Evolutionary conservation across 495 filamentous ascomycete genomes (phyloP), one percentile per base, ranked within the genome.

Genomic region (Penicillium daleae): DNA sequence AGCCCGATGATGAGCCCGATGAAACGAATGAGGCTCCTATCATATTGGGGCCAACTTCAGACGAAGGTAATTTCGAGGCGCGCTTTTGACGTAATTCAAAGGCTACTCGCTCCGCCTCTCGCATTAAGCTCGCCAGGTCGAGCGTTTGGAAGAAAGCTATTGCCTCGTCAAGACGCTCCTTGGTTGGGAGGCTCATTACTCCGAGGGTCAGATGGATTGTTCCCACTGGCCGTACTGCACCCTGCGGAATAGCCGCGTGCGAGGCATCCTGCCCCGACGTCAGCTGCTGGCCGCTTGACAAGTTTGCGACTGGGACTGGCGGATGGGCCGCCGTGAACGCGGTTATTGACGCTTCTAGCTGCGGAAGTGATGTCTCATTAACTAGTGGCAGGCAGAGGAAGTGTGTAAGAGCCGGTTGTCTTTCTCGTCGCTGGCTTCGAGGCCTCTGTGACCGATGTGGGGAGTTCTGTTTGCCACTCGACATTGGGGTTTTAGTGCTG

Each of bases 201-300:
- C 92, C 93, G 7, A 97, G 74, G 2, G 94, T 97, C 3, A 96
- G 76, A 74, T 97, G 94, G 29, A 97, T 75, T 0, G 92, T 92
- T 3, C 89, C 91, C 5, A 93, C 64, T 0, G 94, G 93, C 22
- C 94, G 79, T 39, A 96, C 72, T 5, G 92, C 90, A 59, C 82
- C 82, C 44, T 80, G 71, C 1, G 88, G 86, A 39, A 84, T 72
- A 19, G 67, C 69, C 32, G 70, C 73, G 33, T 37, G 35, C 75
- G 66, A 49, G 32, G 69, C 71, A 33, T 61, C 46, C 42, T 71
- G 59, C n/a, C 32, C 62, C 15, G 46, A 46, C 26, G 53, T 32
- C 13, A 19, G 19, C 29, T 33, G 29, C 56, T 19, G 37, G 29
- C n/a, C 24, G 21, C 48, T 15, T n/a, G n/a, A 29, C 6, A 61